Evolutionary conservation across 2,329 filamentous ascomycete genomes (phyloP).

Genomic region (Cadophora malorum): DNA sequence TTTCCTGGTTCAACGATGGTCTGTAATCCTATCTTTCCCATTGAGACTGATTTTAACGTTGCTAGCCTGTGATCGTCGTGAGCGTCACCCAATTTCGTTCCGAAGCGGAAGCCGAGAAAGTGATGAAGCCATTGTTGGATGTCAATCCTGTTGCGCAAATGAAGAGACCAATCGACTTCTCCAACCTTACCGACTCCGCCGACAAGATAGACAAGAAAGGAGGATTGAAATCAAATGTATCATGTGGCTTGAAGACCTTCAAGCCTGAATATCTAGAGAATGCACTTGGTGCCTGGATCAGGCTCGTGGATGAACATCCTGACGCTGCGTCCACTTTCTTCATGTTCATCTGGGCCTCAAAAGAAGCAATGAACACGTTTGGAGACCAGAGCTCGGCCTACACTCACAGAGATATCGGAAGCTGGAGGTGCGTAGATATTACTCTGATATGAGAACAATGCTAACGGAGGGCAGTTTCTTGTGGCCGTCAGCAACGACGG

Average conservation of each 20-base stretch:
- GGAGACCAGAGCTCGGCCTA: conserved; percentile 18
- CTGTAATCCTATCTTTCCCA: not conserved
- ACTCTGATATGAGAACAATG: not conserved
- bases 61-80: conserved; percentile 24
- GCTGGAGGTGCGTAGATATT: conserved; percentile 20
- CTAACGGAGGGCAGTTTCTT: conserved; percentile 15
- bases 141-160: conserved; percentile 18
- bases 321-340: conserved; percentile 13
- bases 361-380: conserved; percentile 16
- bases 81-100: conserved; percentile 23
- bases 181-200: conserved; percentile 16
- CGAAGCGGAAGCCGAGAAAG: conserved; percentile 20
- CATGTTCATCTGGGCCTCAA: conserved; percentile 19
- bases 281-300: conserved; percentile 15
- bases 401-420: conserved; percentile 21
- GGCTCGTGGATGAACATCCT: conserved; percentile 19
- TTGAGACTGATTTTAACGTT: not conserved
- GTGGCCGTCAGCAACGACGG: not conserved
- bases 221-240: conserved; percentile 11
- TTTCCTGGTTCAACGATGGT: conserved; percentile 19
- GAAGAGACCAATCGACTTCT: conserved; percentile 6
- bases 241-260: conserved; percentile 24
- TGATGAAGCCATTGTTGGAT: conserved; percentile 18
- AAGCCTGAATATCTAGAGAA: conserved; percentile 10
- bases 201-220: conserved; percentile 19